Percentiles rank a stretch among this genome's conserved stretches.
phyloP scores from a whole-genome alignment of 2,329 filamentous ascomycete species.

The Trichoderma sp. region DNA sequence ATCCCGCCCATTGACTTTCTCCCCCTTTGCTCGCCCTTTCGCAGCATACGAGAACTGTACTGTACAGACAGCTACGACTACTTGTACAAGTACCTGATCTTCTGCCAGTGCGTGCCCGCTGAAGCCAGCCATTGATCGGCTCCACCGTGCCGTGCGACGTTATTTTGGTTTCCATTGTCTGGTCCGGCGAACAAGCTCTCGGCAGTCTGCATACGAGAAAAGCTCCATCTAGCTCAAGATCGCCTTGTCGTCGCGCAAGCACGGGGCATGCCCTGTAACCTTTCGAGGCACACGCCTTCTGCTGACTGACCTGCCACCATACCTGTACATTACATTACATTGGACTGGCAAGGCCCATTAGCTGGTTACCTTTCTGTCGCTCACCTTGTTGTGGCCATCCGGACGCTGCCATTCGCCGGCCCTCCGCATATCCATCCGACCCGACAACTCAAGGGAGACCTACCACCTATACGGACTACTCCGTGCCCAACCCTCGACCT shows the following conservation, averaged over 20 bases:
- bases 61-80: not conserved
- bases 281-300: constrained; percentile 8
- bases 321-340: constrained; percentile 2
- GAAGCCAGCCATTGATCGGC: not conserved
- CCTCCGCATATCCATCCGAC: constrained; percentile 14
- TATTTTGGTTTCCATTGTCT: not conserved
- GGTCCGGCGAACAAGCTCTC: not conserved
- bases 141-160: constrained; percentile 18
- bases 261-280: constrained; percentile 17
- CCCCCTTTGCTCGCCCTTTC: not conserved
- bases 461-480: not conserved
- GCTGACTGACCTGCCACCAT: constrained; percentile 14
- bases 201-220: not conserved
- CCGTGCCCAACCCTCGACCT: not conserved
- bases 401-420: constrained; percentile 14
- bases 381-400: constrained; percentile 14
- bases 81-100: not conserved
- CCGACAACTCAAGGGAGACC: not conserved
- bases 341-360: constrained; percentile 2
- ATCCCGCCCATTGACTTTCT: not conserved
- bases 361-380: constrained; percentile 15
- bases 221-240: constrained; percentile 16
- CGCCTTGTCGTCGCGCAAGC: constrained; percentile 7
- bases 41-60: not conserved
- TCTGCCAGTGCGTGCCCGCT: not conserved